Evolutionary conservation across 2,329 filamentous ascomycete genomes (phyloP).

Genomic region (Fusarium algeriense): DNA sequence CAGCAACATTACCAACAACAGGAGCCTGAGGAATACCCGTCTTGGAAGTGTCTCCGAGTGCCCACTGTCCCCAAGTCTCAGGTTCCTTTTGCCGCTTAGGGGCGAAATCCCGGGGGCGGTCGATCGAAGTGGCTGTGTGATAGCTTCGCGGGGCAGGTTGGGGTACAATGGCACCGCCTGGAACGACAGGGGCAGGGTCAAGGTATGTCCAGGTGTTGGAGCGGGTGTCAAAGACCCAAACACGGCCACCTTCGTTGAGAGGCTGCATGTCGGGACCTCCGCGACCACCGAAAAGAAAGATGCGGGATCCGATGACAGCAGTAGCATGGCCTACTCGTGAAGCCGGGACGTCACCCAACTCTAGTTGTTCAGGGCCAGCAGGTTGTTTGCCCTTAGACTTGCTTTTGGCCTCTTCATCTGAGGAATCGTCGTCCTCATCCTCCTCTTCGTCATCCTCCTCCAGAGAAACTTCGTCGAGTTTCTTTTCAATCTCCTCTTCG

Average conservation of each 20-base stretch:
- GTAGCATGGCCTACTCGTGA: slow-evolving; percentile 81
- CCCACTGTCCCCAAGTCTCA: slow-evolving; percentile 67
- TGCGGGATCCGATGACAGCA: slow-evolving; percentile 73
- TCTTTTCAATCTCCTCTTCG: slow-evolving; percentile 49
- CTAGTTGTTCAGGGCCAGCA: slow-evolving; percentile 44
- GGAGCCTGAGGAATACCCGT: slow-evolving; percentile 71
- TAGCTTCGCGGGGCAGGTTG: slow-evolving; percentile 76
- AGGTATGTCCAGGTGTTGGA: slow-evolving; percentile 74
- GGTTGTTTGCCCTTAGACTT: slow-evolving; percentile 58
- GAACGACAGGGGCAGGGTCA: slow-evolving; percentile 65
- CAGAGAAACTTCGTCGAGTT: slow-evolving; percentile 59
- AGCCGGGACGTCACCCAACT: slow-evolving; percentile 65
- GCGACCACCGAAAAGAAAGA: slow-evolving; percentile 86
- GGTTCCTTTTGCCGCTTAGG: slow-evolving; percentile 52
- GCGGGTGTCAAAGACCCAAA: slow-evolving; percentile 81
- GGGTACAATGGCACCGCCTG: slow-evolving; percentile 54
- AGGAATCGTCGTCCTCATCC: slow-evolving; percentile 39
- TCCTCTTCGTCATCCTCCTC: slow-evolving; percentile 23
- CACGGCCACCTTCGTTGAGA: slow-evolving; percentile 77
- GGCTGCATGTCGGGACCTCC: slow-evolving; percentile 76
- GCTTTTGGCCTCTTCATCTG: slow-evolving; percentile 39
- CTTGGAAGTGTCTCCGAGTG: slow-evolving; percentile 64
- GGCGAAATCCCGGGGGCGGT: slow-evolving; percentile 67
- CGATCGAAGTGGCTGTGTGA: slow-evolving; percentile 71
- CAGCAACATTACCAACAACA: slow-evolving; percentile 68